phyloP scores from a whole-genome alignment of 805 yeast genomes.

The Starmerella potacharoeniae region DNA sequence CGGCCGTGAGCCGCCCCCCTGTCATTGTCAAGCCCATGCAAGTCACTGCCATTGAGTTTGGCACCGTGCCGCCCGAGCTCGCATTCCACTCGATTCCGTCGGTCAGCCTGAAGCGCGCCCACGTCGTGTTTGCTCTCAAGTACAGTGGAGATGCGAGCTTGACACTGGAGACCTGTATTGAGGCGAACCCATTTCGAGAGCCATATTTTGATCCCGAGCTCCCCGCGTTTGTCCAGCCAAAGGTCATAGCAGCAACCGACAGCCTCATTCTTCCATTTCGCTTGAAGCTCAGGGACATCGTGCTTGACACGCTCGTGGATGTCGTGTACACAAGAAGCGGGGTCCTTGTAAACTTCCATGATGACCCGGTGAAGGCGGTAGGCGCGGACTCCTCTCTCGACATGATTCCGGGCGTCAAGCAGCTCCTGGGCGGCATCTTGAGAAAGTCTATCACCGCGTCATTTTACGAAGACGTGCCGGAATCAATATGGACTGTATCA shows the following conservation, averaged over 20 bases:
- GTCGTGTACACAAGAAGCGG: conserved; percentile 27
- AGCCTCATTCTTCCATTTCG: conserved; percentile 26
- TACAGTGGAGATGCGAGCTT: conserved; percentile 66
- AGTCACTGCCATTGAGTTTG: conserved; percentile 60
- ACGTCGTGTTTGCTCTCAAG: conserved; percentile 54
- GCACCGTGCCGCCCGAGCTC: conserved; percentile 59
- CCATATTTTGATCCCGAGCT: conserved; percentile 29
- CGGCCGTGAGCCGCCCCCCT: conserved; percentile 27
- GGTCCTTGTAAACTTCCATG: conserved; percentile 25
- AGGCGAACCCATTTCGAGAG: conserved; percentile 52
- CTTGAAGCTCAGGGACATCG: conserved; percentile 22
- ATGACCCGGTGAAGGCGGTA: conserved; percentile 25
- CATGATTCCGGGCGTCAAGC: conserved; percentile 25
- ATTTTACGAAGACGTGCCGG: conserved; percentile 30
- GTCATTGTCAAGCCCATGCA: conserved; percentile 35
- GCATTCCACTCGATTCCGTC: conserved; percentile 51
- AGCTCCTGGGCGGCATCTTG: conserved; percentile 21
- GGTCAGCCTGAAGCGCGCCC: conserved; percentile 46
- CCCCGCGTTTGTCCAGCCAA: conserved; percentile 23
- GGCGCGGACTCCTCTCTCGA: conserved; percentile 26
- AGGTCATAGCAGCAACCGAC: conserved; percentile 21
- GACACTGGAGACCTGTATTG: conserved; percentile 59
- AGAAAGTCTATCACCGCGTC: conserved; percentile 23
- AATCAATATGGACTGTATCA: conserved; percentile 25
- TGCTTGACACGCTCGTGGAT: conserved; percentile 25